Percentiles rank a stretch among this genome's conserved stretches.
Conservation (phyloP, 257 asterid genomes). For the Gardenia jasminoides region DNA sequence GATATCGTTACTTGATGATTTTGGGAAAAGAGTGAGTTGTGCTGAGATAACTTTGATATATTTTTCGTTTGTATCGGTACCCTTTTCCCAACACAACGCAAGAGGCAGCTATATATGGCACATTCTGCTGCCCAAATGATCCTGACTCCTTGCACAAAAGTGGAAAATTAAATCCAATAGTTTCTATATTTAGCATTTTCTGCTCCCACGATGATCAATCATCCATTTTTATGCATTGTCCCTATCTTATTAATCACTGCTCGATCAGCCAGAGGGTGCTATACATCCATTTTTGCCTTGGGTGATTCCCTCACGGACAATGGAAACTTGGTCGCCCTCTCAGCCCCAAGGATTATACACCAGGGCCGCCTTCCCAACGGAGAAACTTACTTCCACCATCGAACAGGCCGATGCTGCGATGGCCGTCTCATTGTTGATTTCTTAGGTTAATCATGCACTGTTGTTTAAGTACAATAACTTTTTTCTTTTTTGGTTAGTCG, state of each 20-base stretch:
- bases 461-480: too few relatives aligned
- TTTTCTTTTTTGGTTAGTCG: too few relatives aligned
- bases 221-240: neutral
- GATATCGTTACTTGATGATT: too few relatives aligned
- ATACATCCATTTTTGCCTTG: constrained; percentile 12
- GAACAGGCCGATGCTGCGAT: constrained; percentile 20
- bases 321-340: constrained; percentile 14
- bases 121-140: too few relatives aligned
- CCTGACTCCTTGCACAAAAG: too few relatives aligned
- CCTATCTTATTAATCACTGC: neutral
- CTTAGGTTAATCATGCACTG: neutral
- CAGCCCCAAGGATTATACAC: neutral
- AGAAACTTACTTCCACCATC: constrained; percentile 12
- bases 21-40: too few relatives aligned
- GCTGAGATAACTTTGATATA: too few relatives aligned
- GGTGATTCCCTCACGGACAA: constrained; percentile 28
- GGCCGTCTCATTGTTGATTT: constrained; percentile 20
- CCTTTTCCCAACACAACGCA: too few relatives aligned
- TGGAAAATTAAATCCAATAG: too few relatives aligned
- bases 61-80: too few relatives aligned
- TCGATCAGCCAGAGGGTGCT: neutral
- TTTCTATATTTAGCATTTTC: too few relatives aligned
- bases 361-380: constrained; percentile 10
- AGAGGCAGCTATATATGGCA: too few relatives aligned
- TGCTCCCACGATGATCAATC: neutral